Evolutionary conservation across 2,329 filamentous ascomycete genomes (phyloP).

Genomic region (Ambrosiella xylebori): DNA sequence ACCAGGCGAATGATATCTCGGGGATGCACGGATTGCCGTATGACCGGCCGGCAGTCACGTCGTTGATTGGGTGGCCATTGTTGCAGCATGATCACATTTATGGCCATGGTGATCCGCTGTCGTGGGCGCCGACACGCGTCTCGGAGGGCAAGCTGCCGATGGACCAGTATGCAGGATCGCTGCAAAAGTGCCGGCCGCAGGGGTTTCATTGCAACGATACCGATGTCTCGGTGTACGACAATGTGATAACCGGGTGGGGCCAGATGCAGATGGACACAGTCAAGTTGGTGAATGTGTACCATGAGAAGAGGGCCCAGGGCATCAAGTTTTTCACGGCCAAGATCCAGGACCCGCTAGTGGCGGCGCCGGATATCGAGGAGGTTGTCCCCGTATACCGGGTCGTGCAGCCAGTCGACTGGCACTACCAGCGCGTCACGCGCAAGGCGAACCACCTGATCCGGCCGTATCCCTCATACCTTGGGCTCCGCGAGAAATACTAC

Average conservation of each 20-base stretch:
- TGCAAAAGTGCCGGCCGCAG: background rate
- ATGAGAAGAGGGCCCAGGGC: no score
- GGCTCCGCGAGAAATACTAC: slow-evolving; percentile 6
- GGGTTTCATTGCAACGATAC: background rate
- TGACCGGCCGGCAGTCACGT: background rate
- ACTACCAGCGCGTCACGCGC: background rate
- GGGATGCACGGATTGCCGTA: slow-evolving; percentile 4
- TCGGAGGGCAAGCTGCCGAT: background rate
- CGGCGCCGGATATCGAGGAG: no score
- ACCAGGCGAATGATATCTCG: slow-evolving; percentile 1
- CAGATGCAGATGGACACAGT: no score
- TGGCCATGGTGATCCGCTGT: no score
- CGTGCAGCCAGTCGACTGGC: slow-evolving; percentile 2
- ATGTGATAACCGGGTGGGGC: background rate
- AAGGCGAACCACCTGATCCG: slow-evolving; percentile 1
- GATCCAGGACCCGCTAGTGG: no score
- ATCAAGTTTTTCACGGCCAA: no score
- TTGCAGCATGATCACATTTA: background rate
- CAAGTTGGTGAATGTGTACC: no score
- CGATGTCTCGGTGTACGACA: background rate
- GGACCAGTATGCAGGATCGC: background rate
- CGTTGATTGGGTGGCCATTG: slow-evolving; percentile 2
- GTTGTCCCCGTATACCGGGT: no score
- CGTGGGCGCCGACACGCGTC: no score
- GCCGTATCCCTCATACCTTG: background rate